Evolutionary conservation across 192 early-diverging fungal species (phyloP).

Genomic region (Linnemannia schmuckeri): DNA sequence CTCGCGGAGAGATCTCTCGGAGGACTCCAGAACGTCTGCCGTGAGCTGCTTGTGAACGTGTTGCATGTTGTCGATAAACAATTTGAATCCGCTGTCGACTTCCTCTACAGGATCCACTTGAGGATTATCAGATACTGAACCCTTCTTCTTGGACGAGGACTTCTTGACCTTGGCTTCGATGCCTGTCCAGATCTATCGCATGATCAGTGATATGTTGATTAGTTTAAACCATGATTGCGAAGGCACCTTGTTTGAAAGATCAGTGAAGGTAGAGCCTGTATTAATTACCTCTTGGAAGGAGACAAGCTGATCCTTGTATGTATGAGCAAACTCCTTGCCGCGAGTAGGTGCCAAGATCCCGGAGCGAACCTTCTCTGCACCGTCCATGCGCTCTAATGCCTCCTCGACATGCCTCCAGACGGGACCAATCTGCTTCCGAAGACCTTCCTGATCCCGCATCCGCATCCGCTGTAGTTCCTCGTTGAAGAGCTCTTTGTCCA

Average conservation of each 20-base stretch:
- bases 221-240: background rate
- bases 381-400: slow-evolving; percentile 49
- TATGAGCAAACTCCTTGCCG: slow-evolving; percentile 53
- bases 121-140: slow-evolving; percentile 1
- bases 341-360: slow-evolving; percentile 44
- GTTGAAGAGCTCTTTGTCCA: slow-evolving; percentile 76
- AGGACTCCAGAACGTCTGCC: slow-evolving; percentile 47
- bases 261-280: background rate
- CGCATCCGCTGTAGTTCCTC: slow-evolving; percentile 70
- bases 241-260: background rate
- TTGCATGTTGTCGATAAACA: slow-evolving; percentile 53
- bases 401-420: slow-evolving; percentile 74
- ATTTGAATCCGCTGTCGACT: slow-evolving; percentile 40
- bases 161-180: slow-evolving; percentile 42
- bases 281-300: slow-evolving; percentile 50
- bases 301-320: slow-evolving; percentile 44
- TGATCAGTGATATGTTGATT: background rate
- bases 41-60: slow-evolving; percentile 42
- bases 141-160: slow-evolving; percentile 36
- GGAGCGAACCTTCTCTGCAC: slow-evolving; percentile 50
- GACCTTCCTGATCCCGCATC: slow-evolving; percentile 65
- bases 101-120: slow-evolving; percentile 35
- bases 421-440: slow-evolving; percentile 70
- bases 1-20: slow-evolving; percentile 45
- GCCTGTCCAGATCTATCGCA: slow-evolving; percentile 34